These are phyloP conservation scores for Lentinula detonsa DNA, from an alignment of 768 basidiomycete species.

Conservation along the genomic window DNA sequence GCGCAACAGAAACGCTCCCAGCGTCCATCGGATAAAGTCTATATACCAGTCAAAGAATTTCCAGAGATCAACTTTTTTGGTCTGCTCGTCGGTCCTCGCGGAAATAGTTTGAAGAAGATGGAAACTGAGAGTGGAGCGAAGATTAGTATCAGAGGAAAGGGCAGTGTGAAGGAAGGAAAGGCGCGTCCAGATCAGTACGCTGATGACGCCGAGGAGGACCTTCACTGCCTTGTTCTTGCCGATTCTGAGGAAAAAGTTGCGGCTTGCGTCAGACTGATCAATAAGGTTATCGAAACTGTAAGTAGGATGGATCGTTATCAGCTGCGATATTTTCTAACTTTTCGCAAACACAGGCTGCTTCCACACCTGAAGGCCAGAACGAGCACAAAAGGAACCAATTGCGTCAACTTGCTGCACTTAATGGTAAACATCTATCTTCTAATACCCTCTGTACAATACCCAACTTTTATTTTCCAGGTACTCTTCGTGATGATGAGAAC, in stretches of 20 bases:
- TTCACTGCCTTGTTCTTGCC: slow-evolving; percentile 94
- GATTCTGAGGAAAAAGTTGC: slow-evolving; percentile 91
- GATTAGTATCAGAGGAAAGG: slow-evolving; percentile 97
- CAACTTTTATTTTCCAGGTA: slow-evolving; percentile 23
- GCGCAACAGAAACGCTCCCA: slow-evolving; percentile 92
- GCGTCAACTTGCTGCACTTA: slow-evolving; percentile 93
- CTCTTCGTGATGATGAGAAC: slow-evolving; percentile 98
- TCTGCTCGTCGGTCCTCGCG: slow-evolving; percentile 94
- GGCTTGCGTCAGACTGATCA: slow-evolving; percentile 91
- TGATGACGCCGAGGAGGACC: slow-evolving; percentile 96
- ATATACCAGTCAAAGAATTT: slow-evolving; percentile 99
- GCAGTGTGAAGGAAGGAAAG: slow-evolving; percentile 98
- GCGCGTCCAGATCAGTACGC: slow-evolving; percentile 90
- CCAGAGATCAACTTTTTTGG: slow-evolving; percentile 99
- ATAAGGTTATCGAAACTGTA: slow-evolving; percentile 96
- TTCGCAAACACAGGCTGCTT: slow-evolving; percentile 71
- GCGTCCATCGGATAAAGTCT: slow-evolving; percentile 95
- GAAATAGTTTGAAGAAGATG: slow-evolving; percentile 99
- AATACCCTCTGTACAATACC: not conserved
- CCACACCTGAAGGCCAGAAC: slow-evolving; percentile 98
- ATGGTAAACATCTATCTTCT: slow-evolving; percentile 40
- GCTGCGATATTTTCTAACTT: slow-evolving; percentile 3
- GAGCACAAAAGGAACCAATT: slow-evolving; percentile 99
- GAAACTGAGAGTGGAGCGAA: slow-evolving; percentile 97
- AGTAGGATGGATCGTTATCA: slow-evolving; percentile 21